A percentile compares a stretch with the other conserved stretches of the same genome.
Conservation (phyloP, 2,329 filamentous ascomycete genomes). For the Fusarium staphyleae region DNA sequence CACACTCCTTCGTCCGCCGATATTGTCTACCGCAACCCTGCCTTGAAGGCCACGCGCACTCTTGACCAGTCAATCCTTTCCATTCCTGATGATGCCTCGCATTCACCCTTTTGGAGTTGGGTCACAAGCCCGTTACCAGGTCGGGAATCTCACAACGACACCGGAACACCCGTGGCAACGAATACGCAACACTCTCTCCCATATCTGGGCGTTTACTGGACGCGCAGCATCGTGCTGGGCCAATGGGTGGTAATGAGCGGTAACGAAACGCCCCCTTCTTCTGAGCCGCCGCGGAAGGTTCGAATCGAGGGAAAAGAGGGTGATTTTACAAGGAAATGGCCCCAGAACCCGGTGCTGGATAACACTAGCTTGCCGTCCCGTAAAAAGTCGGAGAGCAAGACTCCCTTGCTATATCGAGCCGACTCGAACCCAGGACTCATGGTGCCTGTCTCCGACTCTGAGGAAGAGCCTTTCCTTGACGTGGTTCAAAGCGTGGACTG, state of each 20-base stretch:
- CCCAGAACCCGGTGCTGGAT: constrained; percentile 35
- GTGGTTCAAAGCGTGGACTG: constrained; percentile 55
- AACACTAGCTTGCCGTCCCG: constrained; percentile 29
- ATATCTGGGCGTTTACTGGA: constrained; percentile 49
- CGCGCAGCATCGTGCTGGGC: constrained; percentile 44
- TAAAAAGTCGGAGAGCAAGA: constrained; percentile 36
- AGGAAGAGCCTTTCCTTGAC: constrained; percentile 49
- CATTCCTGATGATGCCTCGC: constrained; percentile 40
- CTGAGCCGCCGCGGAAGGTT: constrained; percentile 45
- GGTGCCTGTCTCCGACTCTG: constrained; percentile 47
- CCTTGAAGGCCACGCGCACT: constrained; percentile 42
- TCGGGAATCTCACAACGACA: constrained; percentile 7
- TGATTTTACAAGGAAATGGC: constrained; percentile 24
- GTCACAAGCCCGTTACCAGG: constrained; percentile 38
- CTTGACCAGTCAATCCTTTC: constrained; percentile 45
- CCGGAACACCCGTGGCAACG: constrained; percentile 4
- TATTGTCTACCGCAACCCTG: constrained; percentile 50
- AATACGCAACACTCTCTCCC: constrained; percentile 41
- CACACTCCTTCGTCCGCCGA: constrained; percentile 12
- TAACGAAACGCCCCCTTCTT: constrained; percentile 46
- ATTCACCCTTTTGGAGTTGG: constrained; percentile 52
- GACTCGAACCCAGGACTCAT: constrained; percentile 46
- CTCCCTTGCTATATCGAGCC: constrained; percentile 42
- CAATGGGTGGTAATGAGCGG: constrained; percentile 51
- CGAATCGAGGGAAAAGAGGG: constrained; percentile 40